phyloP scores from a whole-genome alignment of 805 yeast genomes.

The Suhomyces pyralidae region DNA sequence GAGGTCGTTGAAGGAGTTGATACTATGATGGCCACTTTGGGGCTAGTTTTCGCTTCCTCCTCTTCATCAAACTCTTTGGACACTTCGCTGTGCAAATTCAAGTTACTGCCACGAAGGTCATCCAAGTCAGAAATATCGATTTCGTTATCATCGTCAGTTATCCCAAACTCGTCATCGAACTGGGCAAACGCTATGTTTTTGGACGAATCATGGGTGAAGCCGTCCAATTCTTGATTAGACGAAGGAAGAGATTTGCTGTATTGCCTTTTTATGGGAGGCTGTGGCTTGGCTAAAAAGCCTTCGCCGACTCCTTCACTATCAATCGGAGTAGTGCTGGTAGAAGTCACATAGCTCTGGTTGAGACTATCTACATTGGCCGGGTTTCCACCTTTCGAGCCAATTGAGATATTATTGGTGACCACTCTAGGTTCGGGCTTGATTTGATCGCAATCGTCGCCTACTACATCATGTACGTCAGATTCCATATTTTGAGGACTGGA shows the following conservation, averaged over 20 bases:
- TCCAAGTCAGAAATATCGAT: slow-evolving; percentile 13
- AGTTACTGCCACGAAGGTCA: slow-evolving; percentile 7
- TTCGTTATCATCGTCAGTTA: slow-evolving; percentile 24
- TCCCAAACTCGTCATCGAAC: slow-evolving; percentile 39
- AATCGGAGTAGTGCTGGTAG: slow-evolving; percentile 16
- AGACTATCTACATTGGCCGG: neutral
- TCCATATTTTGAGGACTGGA: neutral
- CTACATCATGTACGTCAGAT: neutral
- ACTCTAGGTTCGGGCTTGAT: neutral
- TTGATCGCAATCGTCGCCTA: neutral
- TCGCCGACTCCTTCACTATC: slow-evolving; percentile 8
- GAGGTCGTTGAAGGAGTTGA: slow-evolving; percentile 11
- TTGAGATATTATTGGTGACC: neutral
- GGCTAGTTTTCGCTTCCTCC: neutral
- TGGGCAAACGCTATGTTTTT: slow-evolving; percentile 42
- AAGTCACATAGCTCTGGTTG: slow-evolving; percentile 8
- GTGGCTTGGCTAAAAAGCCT: slow-evolving; percentile 8
- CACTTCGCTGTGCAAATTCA: slow-evolving; percentile 1
- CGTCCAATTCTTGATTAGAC: slow-evolving; percentile 20
- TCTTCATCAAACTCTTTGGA: neutral
- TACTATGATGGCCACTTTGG: slow-evolving; percentile 13
- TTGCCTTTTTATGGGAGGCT: slow-evolving; percentile 17
- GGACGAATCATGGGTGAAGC: slow-evolving; percentile 13
- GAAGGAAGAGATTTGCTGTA: slow-evolving; percentile 37
- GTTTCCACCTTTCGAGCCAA: neutral